Base-by-base conservation (phyloP, 2,329 filamentous ascomycete genomes). In the Fusarium humuli region DNA sequence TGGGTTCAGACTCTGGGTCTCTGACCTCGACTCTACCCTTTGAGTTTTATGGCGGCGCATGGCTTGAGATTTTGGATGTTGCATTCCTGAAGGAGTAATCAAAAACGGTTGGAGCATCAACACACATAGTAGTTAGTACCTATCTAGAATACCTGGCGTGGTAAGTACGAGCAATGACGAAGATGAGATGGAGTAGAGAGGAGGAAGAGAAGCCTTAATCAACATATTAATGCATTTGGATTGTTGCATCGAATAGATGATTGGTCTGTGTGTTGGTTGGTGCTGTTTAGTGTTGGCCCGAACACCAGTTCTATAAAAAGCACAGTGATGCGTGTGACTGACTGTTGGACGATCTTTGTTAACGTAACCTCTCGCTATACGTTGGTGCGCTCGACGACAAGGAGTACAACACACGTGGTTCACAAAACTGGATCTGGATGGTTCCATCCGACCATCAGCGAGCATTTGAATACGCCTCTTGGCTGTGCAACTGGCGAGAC, bases 231-330 rank as follows among this genome's bases (percentile, higher is more conserved):
- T 59, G 61, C 23, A 42, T 50, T 49, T 46, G 14, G 27, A 25
- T 40, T 47, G 32, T 59, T 53, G 54, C 27, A 27, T 32, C 25
- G 20, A 56, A 40, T 27, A 37, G 6, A n/a, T 27, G 22, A 50
- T 44, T 62, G 53, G 46, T 23, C 41, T 45, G 50, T 63, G 52
- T 46, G 45, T 60, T 45, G 65, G 8, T 18, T 8, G 22, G 42
- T 22, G 22, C 34, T 12, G 37, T n/a, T 53, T 20, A 27, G 27
- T 22, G 45, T 54, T 45, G 50, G 37, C 23, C 54, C 29, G 41
- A 44, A 59, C 29, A 27, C 22, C 30, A 22, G 45, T 64, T 68
- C 67, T 70, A 70, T 70, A 70, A 68, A 70, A 61, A 68, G 67
- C 55, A 62, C 42, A 44, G 25, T 23, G 25, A 56, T 57, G 44